Percentiles rank a stretch among this genome's conserved stretches.
These are phyloP conservation scores for Flaveria sonorensis DNA, from an alignment of 129 eudicot genomes.

Conservation along the genomic window DNA sequence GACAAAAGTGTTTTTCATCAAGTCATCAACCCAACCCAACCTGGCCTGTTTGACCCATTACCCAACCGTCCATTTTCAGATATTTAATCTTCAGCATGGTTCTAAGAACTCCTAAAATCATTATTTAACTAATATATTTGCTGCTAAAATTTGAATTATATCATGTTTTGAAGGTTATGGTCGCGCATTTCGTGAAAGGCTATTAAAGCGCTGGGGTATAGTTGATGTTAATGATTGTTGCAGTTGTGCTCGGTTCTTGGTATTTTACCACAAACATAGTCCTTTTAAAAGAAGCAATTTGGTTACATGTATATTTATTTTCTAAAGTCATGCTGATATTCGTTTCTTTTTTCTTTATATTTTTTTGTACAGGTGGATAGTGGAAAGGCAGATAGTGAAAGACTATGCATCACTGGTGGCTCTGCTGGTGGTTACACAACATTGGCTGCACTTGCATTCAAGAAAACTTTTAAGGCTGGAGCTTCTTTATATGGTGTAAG, in stretches of 20 bases:
- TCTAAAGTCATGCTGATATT: constrained; percentile 18
- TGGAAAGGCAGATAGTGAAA: constrained; percentile 76
- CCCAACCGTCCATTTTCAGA: neutral
- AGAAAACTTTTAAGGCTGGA: constrained; percentile 80
- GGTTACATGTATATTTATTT: neutral
- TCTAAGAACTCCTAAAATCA: constrained; percentile 17
- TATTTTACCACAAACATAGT: constrained; percentile 28
- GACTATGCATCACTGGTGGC: constrained; percentile 95
- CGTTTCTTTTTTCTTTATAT: neutral
- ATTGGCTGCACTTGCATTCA: constrained; percentile 93
- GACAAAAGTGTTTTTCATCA: neutral
- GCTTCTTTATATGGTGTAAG: constrained; percentile 96
- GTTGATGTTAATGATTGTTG: constrained; percentile 94
- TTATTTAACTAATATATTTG: constrained; percentile 9
- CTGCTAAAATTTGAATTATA: constrained; percentile 17
- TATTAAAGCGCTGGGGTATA: constrained; percentile 81
- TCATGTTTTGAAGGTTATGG: constrained; percentile 78
- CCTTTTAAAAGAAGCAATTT: neutral
- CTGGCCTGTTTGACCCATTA: neutral
- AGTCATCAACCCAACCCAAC: neutral
- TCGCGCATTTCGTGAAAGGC: constrained; percentile 85
- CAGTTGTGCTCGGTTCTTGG: constrained; percentile 93
- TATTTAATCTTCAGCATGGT: neutral
- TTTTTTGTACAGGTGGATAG: constrained; percentile 63
- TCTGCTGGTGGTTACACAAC: constrained; percentile 99